Evolutionary conservation across 2,329 filamentous ascomycete genomes (phyloP).

Genomic region (Cyclaneusma minus): DNA sequence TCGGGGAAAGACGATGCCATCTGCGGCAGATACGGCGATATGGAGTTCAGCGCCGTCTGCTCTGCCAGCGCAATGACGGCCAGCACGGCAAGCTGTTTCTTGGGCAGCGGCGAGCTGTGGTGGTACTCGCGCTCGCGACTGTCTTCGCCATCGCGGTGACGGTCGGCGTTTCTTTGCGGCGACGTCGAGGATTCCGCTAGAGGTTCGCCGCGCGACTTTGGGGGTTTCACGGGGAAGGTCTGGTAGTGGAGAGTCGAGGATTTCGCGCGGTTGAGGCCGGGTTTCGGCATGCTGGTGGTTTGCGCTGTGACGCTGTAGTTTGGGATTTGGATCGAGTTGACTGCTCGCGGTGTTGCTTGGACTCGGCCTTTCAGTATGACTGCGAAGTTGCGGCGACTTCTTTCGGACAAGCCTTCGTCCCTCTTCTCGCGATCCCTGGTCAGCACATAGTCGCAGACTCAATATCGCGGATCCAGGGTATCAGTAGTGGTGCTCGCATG

Average conservation of each 20-base stretch:
- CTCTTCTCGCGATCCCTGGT: no score
- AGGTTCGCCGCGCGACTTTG: constrained; percentile 40
- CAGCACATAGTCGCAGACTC: no score
- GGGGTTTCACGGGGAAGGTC: constrained; percentile 64
- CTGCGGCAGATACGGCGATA: constrained; percentile 83
- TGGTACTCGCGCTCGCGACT: constrained; percentile 16
- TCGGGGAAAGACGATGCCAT: constrained; percentile 83
- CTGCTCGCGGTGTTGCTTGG: no score
- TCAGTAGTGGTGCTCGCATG: no score
- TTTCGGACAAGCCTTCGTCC: no score
- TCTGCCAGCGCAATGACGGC: constrained; percentile 83
- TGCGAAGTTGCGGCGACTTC: no score
- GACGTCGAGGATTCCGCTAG: constrained; percentile 18
- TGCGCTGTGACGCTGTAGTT: no score
- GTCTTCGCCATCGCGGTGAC: constrained; percentile 18
- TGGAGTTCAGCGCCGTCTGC: constrained; percentile 93
- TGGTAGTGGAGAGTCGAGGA: constrained; percentile 50
- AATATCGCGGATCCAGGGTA: no score
- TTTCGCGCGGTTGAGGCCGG: constrained; percentile 12
- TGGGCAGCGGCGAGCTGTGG: constrained; percentile 54
- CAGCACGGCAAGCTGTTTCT: constrained; percentile 67
- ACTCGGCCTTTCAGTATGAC: no score
- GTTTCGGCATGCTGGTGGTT: no score
- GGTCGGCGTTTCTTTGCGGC: constrained; percentile 17
- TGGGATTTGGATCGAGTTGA: no score